Percentiles rank a stretch among this genome's conserved stretches.
Conservation (phyloP, 805 yeast genomes). For the Myxozyma neotropica region DNA sequence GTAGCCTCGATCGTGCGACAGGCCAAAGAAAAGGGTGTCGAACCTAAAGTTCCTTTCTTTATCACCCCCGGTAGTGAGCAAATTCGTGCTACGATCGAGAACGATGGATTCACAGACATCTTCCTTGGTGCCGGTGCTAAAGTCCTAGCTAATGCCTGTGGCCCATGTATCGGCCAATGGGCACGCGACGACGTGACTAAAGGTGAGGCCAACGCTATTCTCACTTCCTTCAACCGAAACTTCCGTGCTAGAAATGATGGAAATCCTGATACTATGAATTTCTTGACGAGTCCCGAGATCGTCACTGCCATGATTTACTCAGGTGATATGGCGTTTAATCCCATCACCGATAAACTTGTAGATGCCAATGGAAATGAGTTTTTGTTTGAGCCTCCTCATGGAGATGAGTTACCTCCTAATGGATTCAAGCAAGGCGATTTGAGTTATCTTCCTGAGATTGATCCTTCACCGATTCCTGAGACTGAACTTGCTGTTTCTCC, state of each 20-base stretch:
- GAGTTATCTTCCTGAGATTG: conserved; percentile 93
- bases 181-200: conserved; percentile 82
- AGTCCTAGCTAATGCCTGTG: conserved; percentile 97
- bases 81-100: conserved; percentile 95
- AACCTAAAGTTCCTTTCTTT: conserved; percentile 87
- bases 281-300: conserved; percentile 93
- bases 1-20: conserved; percentile 90
- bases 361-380: conserved; percentile 89
- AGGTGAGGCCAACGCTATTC: conserved; percentile 95
- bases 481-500: conserved; percentile 81
- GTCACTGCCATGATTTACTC: conserved; percentile 94
- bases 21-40: conserved; percentile 88
- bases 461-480: conserved; percentile 74
- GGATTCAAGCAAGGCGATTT: conserved; percentile 90
- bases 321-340: conserved; percentile 96
- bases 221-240: conserved; percentile 96
- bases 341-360: conserved; percentile 84
- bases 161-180: conserved; percentile 99
- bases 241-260: conserved; percentile 98
- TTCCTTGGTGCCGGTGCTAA: conserved; percentile 91
- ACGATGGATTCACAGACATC: conserved; percentile 89
- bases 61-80: conserved; percentile 99
- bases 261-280: conserved; percentile 96
- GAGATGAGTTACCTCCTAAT: conserved; percentile 83
- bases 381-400: conserved; percentile 82